These are phyloP conservation scores for Chlamydomonas sphaeroides DNA, from an alignment of 139 green algal species.

Conservation along the genomic window DNA sequence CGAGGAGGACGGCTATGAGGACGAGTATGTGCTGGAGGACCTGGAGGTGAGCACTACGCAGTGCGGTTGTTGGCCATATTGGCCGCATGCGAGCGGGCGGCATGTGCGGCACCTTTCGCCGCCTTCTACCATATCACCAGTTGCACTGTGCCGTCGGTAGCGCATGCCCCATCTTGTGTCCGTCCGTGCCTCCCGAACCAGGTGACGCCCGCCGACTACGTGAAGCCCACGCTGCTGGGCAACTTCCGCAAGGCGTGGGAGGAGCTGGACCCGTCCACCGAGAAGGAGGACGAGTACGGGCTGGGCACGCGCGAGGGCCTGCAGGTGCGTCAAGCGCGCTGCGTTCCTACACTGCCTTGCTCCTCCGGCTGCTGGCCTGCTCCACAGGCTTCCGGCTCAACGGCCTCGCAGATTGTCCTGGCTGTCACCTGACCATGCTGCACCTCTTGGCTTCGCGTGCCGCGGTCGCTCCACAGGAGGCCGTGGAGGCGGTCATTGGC, in stretches of 20 bases:
- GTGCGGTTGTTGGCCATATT: too few species aligned
- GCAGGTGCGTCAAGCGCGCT: constrained; percentile 55
- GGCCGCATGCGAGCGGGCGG: too few species aligned
- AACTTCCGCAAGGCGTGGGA: constrained; percentile 95
- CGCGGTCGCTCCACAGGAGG: constrained; percentile 74
- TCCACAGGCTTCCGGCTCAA: not conserved
- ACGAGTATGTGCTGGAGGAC: constrained; percentile 99
- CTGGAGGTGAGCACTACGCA: constrained; percentile 84
- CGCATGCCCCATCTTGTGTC: too few species aligned
- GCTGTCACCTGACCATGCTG: too few species aligned
- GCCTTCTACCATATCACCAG: too few species aligned
- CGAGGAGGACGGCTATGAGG: constrained; percentile 95
- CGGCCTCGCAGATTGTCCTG: too few species aligned
- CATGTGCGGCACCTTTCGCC: too few species aligned
- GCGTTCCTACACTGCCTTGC: too few species aligned
- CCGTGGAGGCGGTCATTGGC: constrained; percentile 91
- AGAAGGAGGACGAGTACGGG: constrained; percentile 93
- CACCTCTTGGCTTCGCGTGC: too few species aligned
- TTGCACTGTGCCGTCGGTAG: too few species aligned
- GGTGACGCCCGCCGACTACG: constrained; percentile 83
- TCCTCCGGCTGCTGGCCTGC: too few species aligned
- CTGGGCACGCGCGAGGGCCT: constrained; percentile 85
- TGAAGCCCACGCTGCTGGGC: constrained; percentile 72
- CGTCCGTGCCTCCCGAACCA: too few species aligned
- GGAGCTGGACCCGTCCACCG: constrained; percentile 73